Conservation (phyloP, 805 yeast genomes). For the Saccharomycopsis sp. region DNA sequence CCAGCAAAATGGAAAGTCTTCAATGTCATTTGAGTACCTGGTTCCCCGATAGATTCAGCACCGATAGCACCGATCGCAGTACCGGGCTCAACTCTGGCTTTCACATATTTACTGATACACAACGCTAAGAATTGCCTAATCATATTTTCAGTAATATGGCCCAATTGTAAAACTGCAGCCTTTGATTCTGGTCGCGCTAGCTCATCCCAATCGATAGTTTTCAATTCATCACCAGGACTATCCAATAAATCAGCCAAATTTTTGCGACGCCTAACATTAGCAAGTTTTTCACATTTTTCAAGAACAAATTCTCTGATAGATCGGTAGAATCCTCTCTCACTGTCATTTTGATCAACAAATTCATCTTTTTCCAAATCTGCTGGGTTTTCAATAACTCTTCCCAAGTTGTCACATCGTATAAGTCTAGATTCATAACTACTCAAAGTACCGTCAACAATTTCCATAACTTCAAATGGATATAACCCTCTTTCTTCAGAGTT, state of each 20-base stretch:
- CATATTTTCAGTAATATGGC: slow-evolving; percentile 55
- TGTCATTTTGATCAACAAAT: slow-evolving; percentile 76
- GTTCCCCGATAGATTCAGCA: slow-evolving; percentile 98
- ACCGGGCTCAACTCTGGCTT: slow-evolving; percentile 96
- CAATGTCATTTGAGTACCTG: slow-evolving; percentile 98
- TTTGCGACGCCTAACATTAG: slow-evolving; percentile 46
- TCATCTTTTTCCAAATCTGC: slow-evolving; percentile 43
- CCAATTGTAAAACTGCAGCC: slow-evolving; percentile 52
- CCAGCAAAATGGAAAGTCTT: slow-evolving; percentile 99
- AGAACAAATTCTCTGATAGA: slow-evolving; percentile 62
- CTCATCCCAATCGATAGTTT: slow-evolving; percentile 32
- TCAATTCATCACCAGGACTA: slow-evolving; percentile 36
- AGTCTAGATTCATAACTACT: slow-evolving; percentile 54
- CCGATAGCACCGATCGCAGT: slow-evolving; percentile 99
- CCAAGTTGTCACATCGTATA: slow-evolving; percentile 67
- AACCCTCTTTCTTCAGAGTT: slow-evolving; percentile 47
- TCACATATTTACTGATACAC: slow-evolving; percentile 73
- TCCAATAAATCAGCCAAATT: slow-evolving; percentile 41
- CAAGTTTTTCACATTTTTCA: slow-evolving; percentile 51
- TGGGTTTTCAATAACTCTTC: slow-evolving; percentile 40
- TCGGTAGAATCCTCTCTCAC: slow-evolving; percentile 76
- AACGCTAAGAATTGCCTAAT: slow-evolving; percentile 63
- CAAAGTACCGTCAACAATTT: slow-evolving; percentile 48
- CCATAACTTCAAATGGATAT: slow-evolving; percentile 62
- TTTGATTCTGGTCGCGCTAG: slow-evolving; percentile 15